Percentiles rank a stretch among this genome's conserved stretches.
phyloP scores from a whole-genome alignment of 495 filamentous ascomycete species.

The Aspergillus bertholletiae region DNA sequence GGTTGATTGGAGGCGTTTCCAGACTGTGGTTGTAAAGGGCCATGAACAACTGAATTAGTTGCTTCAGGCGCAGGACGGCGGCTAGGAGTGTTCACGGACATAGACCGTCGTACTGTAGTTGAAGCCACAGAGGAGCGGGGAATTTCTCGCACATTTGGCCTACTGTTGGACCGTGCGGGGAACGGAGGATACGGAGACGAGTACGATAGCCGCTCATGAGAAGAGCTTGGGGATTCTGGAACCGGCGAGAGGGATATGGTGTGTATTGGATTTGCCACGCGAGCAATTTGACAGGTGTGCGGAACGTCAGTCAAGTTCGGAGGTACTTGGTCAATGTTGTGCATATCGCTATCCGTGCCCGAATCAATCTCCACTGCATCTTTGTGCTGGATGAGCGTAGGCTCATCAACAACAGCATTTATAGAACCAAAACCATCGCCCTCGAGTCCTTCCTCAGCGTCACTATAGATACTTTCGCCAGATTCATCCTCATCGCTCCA shows the following conservation, averaged over 20 bases:
- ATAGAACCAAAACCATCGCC: conserved; percentile 78
- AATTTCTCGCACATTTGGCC: neutral
- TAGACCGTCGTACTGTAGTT: conserved; percentile 16
- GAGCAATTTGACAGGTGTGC: conserved; percentile 19
- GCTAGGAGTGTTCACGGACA: conserved; percentile 20
- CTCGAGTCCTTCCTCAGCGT: conserved; percentile 79
- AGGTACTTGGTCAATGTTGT: neutral
- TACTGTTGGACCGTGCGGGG: conserved; percentile 8
- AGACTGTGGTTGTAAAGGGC: neutral
- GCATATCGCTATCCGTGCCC: neutral
- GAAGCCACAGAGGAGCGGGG: conserved; percentile 10
- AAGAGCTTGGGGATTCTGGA: conserved; percentile 19
- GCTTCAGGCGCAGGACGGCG: conserved; percentile 3
- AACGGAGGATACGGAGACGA: conserved; percentile 22
- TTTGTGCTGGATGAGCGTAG: neutral
- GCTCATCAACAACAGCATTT: conserved; percentile 74
- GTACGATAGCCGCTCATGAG: conserved; percentile 11
- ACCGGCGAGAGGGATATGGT: conserved; percentile 9
- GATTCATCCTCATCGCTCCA: conserved; percentile 46
- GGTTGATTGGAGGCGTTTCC: neutral
- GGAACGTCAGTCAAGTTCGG: conserved; percentile 10
- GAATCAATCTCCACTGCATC: neutral
- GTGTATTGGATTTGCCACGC: conserved; percentile 21
- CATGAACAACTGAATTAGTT: neutral
- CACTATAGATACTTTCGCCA: conserved; percentile 74